Evolutionary conservation across 345 rosid species (phyloP), one percentile per base, ranked within the genome.

Genomic region (Eucalyptus pauciflora): DNA sequence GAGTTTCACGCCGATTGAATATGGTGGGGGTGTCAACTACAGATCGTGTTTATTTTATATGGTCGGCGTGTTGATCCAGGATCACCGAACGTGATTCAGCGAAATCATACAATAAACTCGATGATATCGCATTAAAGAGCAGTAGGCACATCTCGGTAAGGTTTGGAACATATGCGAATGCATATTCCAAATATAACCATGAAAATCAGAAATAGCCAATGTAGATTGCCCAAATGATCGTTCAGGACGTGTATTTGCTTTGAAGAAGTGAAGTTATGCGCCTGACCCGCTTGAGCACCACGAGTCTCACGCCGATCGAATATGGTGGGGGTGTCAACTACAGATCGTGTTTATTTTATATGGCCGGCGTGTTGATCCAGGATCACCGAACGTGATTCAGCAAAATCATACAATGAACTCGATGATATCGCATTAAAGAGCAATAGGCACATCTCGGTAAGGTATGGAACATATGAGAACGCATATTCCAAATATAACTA

Each of bases 301-400:
- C 9, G 1, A 51, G 2, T 51, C 9, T 8, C 56, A 51, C 9
- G 56, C 56, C 4, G 22, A 51, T 51, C 7, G 22, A 17, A 51
- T 51, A 51, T 17, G 56, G 17, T 17, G 41, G 56, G 56, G 10
- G 13, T 22, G 13, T 69, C 45, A 5, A 69, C 80, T 17, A 9
- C 2, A 11, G 10, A 10, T 33, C 3, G 22, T 31, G 41, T 8
- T 17, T 8, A 16, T 17, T 8, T 69, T 67, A 33, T 69, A 69
- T 7, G 2, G 43, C 12, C 24, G 10, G 20, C 22, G 4, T 69
- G 24, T 33, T 31, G 45, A 29, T 27, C 4, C 41, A 41, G 41
- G 41, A 41, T 41, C 15, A 13, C n/a, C 6, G 0, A 58, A 58
- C 0, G n/a, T 4, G 3, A 2, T 58, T 25, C n/a, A 41, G 11